Conservation (phyloP, 495 filamentous ascomycete genomes). For the Daldinia childiae region DNA sequence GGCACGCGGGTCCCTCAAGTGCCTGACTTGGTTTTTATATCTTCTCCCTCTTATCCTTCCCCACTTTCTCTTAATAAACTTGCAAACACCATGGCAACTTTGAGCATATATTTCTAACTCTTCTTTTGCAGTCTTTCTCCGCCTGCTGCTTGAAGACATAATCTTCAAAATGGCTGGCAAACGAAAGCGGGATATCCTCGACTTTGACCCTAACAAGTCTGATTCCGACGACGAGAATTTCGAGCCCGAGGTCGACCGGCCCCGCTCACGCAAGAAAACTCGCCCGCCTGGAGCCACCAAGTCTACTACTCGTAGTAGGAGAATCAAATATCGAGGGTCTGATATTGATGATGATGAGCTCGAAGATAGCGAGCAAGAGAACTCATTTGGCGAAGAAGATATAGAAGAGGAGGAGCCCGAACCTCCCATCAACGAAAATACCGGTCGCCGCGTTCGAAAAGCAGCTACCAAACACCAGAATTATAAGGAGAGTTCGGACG, state of each 20-base stretch:
- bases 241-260: slow-evolving; percentile 57
- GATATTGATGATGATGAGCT: slow-evolving; percentile 75
- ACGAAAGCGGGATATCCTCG: slow-evolving; percentile 66
- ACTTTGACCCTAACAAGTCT: slow-evolving; percentile 83
- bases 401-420: slow-evolving; percentile 71
- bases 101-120: slow-evolving; percentile 6
- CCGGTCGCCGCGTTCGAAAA: slow-evolving; percentile 74
- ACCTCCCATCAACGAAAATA: slow-evolving; percentile 65
- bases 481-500: slow-evolving; percentile 59
- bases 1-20: not conserved
- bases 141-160: not conserved
- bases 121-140: not conserved
- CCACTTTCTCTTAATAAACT: not conserved
- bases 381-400: slow-evolving; percentile 65
- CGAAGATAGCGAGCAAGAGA: slow-evolving; percentile 65
- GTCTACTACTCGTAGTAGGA: slow-evolving; percentile 49
- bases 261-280: slow-evolving; percentile 56
- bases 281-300: slow-evolving; percentile 45
- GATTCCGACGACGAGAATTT: slow-evolving; percentile 88
- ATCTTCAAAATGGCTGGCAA: slow-evolving; percentile 63
- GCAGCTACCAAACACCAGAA: slow-evolving; percentile 61
- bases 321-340: slow-evolving; percentile 62
- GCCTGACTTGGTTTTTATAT: not conserved
- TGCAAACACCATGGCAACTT: not conserved
- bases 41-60: not conserved